Base-by-base conservation (phyloP, 176 grass and related monocot species). In the Saccharum officinarum region DNA sequence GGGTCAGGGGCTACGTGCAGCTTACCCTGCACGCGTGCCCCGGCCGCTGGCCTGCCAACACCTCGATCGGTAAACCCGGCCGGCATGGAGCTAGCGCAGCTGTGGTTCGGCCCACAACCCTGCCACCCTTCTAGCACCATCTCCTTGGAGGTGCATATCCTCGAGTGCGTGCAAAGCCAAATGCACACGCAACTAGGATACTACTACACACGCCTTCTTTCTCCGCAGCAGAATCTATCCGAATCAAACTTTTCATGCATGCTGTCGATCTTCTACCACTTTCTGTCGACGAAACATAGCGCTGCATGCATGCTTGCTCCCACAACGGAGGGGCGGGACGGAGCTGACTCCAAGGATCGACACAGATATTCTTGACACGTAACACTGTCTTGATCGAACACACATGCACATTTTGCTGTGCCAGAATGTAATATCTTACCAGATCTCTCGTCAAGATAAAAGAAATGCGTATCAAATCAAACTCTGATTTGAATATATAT, bases 201-300 rank as follows among this genome's bases (percentile, higher is more conserved):
- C 88, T 45, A 52, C 3, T 7, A 54, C 50, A 9, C 20, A 20
- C 28, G 22, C 5, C 5, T 2, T 1, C 22, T 25, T 38, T 65
- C 72, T 15, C 5, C 16, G 10, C 67, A n/a, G 74, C 37, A 10
- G 80, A 90, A 90, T 87, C 84, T 83, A 74, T 75, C 84, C 67
- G 75, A 79, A 87, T 86, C 42, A 39, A 23, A 16, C 52, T 73
- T 66, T 66, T 40, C 72, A 44, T 38, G n/a, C 33, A 50, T 20
- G 5, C 6, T 54, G 50, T 54, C 3, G 78, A 36, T 36, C 36
- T 17, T 26, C 33, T 63, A 30, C 25, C 57, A 25, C n/a, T 10
- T 11, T 61, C 57, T 10, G 8, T 61, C 3, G n/a, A 61, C 80
- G 61, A 26, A n/a, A 69, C 28, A 23, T 60, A 69, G 37, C 46